Conservation (phyloP, 2,329 filamentous ascomycete genomes). For the Diaporthe ilicicola region DNA sequence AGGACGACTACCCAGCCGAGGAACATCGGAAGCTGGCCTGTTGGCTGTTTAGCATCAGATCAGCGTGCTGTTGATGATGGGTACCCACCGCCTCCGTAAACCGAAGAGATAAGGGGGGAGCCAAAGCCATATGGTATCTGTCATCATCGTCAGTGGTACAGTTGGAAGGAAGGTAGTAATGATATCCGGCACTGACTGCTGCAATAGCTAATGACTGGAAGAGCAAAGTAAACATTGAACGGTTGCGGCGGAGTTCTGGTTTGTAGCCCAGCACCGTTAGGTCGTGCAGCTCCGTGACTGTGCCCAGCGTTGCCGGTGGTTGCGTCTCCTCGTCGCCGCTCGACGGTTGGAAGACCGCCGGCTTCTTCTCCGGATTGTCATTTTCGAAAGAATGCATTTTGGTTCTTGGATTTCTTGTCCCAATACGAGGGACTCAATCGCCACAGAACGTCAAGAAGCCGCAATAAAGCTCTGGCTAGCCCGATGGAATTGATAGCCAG, state of each 20-base stretch:
- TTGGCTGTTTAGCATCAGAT: neutral
- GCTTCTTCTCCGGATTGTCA: neutral
- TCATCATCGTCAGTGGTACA: neutral
- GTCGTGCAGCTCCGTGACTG: conserved; percentile 40
- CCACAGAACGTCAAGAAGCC: neutral
- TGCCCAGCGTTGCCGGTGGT: conserved; percentile 12
- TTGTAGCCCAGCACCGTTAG: conserved; percentile 61
- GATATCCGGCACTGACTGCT: conserved; percentile 45
- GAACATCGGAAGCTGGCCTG: conserved; percentile 63
- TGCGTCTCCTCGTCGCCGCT: conserved; percentile 27
- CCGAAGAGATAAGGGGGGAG: conserved; percentile 46
- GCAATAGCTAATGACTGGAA: conserved; percentile 70
- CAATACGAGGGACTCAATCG: neutral
- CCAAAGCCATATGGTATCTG: conserved; percentile 62
- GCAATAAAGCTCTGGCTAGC: neutral
- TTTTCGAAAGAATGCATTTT: conserved; percentile 24
- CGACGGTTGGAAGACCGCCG: neutral
- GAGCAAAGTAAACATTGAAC: conserved; percentile 66
- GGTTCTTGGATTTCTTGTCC: neutral
- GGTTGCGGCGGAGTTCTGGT: conserved; percentile 64
- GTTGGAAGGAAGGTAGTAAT: neutral
- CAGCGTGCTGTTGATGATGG: neutral
- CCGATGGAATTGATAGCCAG: too few species aligned
- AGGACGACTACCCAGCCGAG: conserved; percentile 64
- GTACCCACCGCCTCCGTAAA: conserved; percentile 47